Percentiles rank a stretch among this genome's conserved stretches.
These are phyloP conservation scores for Tricholoma sp. DNA, from an alignment of 768 basidiomycete genomes.

Conservation along the genomic window DNA sequence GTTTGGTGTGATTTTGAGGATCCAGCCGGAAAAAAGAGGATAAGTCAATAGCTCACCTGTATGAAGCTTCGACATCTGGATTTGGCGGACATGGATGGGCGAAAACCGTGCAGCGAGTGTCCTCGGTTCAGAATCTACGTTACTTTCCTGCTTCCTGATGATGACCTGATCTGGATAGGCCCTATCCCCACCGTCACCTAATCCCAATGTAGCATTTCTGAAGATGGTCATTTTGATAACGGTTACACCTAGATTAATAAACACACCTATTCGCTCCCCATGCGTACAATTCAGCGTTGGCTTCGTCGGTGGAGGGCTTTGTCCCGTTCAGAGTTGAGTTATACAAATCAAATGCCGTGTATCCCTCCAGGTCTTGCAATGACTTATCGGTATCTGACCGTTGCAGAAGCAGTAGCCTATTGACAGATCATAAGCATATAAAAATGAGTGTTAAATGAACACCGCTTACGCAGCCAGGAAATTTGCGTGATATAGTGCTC, in stretches of 20 bases:
- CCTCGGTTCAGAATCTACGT: conserved; percentile 16
- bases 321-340: conserved; percentile 83
- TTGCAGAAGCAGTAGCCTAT: conserved; percentile 69
- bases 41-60: conserved; percentile 46
- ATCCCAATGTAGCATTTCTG: conserved; percentile 86
- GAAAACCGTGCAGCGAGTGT: conserved; percentile 48
- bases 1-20: neutral
- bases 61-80: conserved; percentile 85
- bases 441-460: conserved; percentile 3
- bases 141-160: conserved; percentile 36
- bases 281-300: conserved; percentile 63
- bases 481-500: conserved; percentile 80
- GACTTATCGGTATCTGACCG: conserved; percentile 66
- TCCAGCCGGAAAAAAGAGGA: neutral
- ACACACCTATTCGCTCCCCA: conserved; percentile 83
- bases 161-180: conserved; percentile 71
- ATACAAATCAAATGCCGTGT: conserved; percentile 90
- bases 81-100: conserved; percentile 55
- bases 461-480: conserved; percentile 57
- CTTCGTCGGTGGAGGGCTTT: conserved; percentile 39
- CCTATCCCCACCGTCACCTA: conserved; percentile 77
- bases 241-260: neutral
- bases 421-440: neutral
- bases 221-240: neutral
- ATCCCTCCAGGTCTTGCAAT: conserved; percentile 81